These are phyloP conservation scores for Neophaeococcomyces aloes DNA, from an alignment of 2,329 filamentous ascomycete genomes.

Conservation along the genomic window DNA sequence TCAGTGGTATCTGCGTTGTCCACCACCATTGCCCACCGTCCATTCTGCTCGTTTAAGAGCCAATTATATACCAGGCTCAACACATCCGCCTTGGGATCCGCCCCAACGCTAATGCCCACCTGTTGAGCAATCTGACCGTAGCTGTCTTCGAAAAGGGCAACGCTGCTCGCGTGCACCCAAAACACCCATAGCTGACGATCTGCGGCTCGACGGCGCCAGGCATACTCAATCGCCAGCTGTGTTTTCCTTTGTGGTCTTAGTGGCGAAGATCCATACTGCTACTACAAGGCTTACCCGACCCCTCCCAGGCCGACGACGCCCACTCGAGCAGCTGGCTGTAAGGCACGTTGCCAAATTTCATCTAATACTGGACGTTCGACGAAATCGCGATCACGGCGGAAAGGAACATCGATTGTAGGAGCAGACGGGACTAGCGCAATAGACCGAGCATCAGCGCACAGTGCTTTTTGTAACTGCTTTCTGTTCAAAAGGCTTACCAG, in stretches of 20 bases:
- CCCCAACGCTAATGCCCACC: conserved; percentile 11
- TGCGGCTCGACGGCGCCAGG: conserved; percentile 17
- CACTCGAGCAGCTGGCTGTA: conserved; percentile 16
- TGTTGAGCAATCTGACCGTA: conserved; percentile 19
- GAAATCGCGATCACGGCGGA: conserved; percentile 26
- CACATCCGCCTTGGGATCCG: conserved; percentile 6
- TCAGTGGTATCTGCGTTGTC: conserved; percentile 10
- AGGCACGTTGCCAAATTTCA: conserved; percentile 19
- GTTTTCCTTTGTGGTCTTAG: conserved; percentile 21
- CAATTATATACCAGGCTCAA: conserved; percentile 7
- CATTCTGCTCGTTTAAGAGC: conserved; percentile 8
- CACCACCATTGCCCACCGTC: conserved; percentile 10
- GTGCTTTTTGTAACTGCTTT: too few species aligned
- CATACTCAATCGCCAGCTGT: conserved; percentile 23
- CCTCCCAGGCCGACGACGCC: conserved; percentile 29
- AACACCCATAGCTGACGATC: conserved; percentile 21
- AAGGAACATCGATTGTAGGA: conserved; percentile 24
- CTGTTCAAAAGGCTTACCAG: too few species aligned
- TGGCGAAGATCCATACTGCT: neutral
- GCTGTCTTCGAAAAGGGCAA: conserved; percentile 20
- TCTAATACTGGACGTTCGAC: conserved; percentile 23
- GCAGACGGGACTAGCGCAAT: too few species aligned
- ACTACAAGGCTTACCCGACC: conserved; percentile 23
- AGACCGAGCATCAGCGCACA: too few species aligned
- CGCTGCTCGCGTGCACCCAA: conserved; percentile 24